These are phyloP conservation scores for Lipomyces kockii DNA, from an alignment of 805 yeast species.

Conservation along the genomic window DNA sequence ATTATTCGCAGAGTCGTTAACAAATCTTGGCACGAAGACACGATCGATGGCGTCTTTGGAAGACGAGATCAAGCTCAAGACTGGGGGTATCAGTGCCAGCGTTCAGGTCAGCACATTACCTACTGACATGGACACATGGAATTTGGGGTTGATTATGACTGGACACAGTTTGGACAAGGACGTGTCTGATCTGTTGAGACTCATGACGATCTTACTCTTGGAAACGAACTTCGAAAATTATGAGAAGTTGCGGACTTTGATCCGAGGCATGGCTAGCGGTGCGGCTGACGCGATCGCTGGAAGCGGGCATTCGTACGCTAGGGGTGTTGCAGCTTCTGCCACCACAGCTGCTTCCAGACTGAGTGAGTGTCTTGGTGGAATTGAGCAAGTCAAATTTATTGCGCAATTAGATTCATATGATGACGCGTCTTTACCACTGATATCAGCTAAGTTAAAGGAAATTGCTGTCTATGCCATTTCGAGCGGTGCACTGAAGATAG, in stretches of 20 bases:
- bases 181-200: slow-evolving; percentile 59
- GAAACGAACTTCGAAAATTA: slow-evolving; percentile 69
- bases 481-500: slow-evolving; percentile 50
- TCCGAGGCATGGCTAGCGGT: slow-evolving; percentile 75
- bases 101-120: slow-evolving; percentile 63
- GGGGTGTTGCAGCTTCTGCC: slow-evolving; percentile 65
- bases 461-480: slow-evolving; percentile 39
- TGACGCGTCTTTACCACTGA: slow-evolving; percentile 55
- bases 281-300: slow-evolving; percentile 81
- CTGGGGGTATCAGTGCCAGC: slow-evolving; percentile 83
- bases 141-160: slow-evolving; percentile 58
- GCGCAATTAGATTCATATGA: slow-evolving; percentile 60
- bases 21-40: slow-evolving; percentile 80
- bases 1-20: slow-evolving; percentile 75
- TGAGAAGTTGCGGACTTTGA: slow-evolving; percentile 71
- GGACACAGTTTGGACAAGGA: slow-evolving; percentile 77
- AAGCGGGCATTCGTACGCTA: slow-evolving; percentile 85
- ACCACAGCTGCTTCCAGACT: slow-evolving; percentile 65
- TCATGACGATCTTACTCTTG: slow-evolving; percentile 70
- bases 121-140: slow-evolving; percentile 49
- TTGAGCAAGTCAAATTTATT: slow-evolving; percentile 74
- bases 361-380: slow-evolving; percentile 70
- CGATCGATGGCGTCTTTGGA: slow-evolving; percentile 81
- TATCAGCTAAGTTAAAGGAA: slow-evolving; percentile 63
- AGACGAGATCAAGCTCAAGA: slow-evolving; percentile 75